Evolutionary conservation across 1,139 yeast species (phyloP).

Genomic region (Candida sp.): DNA sequence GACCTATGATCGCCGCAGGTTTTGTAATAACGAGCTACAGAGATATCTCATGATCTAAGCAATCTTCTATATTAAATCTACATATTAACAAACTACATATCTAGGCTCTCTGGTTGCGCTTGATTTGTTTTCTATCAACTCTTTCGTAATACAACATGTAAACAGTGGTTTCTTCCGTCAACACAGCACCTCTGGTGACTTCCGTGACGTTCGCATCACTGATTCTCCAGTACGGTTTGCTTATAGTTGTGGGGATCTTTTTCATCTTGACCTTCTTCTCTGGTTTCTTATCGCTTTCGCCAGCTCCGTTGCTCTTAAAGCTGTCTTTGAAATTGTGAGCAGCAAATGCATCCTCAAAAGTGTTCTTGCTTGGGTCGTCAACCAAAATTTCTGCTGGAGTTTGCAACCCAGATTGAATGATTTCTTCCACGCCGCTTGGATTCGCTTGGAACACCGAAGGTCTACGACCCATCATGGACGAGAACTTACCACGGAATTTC

Average conservation of each 20-base stretch:
- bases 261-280: conserved; percentile 40
- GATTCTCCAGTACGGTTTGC: conserved; percentile 84
- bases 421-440: conserved; percentile 41
- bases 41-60: not conserved
- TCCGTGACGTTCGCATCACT: conserved; percentile 79
- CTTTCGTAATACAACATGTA: conserved; percentile 85
- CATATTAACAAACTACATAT: not conserved
- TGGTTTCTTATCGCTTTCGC: not conserved
- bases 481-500: conserved; percentile 39
- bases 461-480: conserved; percentile 48
- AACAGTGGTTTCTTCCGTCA: conserved; percentile 73
- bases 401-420: conserved; percentile 41
- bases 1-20: not conserved
- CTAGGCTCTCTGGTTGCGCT: conserved; percentile 8
- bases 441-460: conserved; percentile 46
- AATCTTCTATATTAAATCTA: not conserved
- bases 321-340: conserved; percentile 8
- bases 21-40: not conserved
- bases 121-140: conserved; percentile 34
- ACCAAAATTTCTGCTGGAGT: conserved; percentile 51
- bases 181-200: conserved; percentile 59
- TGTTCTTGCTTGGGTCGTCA: conserved; percentile 31
- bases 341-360: conserved; percentile 23
- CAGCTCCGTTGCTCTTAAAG: not conserved
- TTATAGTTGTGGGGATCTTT: conserved; percentile 55